These are phyloP conservation scores for Colletotrichum eremochloae DNA, from an alignment of 2,329 filamentous ascomycete species.

Conservation along the genomic window DNA sequence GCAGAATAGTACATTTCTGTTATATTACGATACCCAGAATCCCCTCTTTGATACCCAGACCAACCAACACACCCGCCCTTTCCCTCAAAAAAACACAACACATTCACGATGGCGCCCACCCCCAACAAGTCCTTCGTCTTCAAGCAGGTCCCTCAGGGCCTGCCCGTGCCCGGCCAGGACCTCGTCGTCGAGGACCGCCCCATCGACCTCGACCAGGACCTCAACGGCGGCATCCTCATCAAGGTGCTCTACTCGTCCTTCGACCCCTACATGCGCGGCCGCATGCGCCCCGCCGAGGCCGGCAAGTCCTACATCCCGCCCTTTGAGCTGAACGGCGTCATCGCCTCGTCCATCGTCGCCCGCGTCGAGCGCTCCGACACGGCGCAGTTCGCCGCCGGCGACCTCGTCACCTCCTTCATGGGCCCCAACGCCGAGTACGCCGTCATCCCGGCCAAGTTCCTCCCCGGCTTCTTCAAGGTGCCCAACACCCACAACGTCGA, in stretches of 20 bases:
- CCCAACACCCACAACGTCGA: conserved; percentile 79
- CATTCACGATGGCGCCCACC: conserved; percentile 58
- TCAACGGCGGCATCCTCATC: conserved; percentile 75
- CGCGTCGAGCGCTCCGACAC: conserved; percentile 79
- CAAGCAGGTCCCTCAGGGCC: conserved; percentile 75
- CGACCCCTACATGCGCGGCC: conserved; percentile 87
- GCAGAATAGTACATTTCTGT: neutral
- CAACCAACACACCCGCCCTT: neutral
- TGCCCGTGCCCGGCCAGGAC: conserved; percentile 79
- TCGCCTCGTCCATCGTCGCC: conserved; percentile 74
- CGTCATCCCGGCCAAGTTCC: conserved; percentile 37
- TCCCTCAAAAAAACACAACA: neutral
- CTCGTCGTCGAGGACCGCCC: conserved; percentile 75
- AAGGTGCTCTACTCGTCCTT: conserved; percentile 81
- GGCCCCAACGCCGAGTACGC: conserved; percentile 76
- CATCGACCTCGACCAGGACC: conserved; percentile 74
- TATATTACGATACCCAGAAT: neutral
- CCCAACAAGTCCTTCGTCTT: conserved; percentile 82
- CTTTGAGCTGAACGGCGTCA: conserved; percentile 72
- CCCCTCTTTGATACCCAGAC: conserved; percentile 12
- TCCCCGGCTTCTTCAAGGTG: conserved; percentile 53
- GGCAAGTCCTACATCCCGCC: conserved; percentile 76
- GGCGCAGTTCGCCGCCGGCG: conserved; percentile 59
- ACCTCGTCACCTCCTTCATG: conserved; percentile 63
- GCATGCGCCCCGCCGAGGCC: conserved; percentile 75